These are phyloP conservation scores for Plantago ovata DNA, from an alignment of 257 asterid species.

Conservation along the genomic window DNA sequence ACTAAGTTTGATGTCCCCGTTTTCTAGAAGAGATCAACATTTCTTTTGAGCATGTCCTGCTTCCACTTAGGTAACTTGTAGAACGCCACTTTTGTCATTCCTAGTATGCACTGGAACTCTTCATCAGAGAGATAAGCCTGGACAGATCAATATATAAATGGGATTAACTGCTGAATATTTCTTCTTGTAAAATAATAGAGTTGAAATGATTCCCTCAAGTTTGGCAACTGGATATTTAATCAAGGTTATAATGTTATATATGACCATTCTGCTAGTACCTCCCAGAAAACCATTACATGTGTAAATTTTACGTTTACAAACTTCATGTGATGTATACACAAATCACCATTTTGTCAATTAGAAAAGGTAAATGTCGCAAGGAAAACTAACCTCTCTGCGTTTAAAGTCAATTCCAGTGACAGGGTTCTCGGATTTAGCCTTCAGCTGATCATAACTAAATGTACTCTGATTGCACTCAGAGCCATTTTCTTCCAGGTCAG, in stretches of 20 bases:
- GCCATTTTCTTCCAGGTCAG: conserved; percentile 38
- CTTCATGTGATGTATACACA: neutral
- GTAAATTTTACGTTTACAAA: neutral
- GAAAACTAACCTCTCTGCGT: conserved; percentile 66
- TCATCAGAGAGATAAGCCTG: conserved; percentile 88
- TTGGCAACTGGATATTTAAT: too few species aligned
- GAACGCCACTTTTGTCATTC: conserved; percentile 63
- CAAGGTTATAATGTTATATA: too few species aligned
- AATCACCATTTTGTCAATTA: neutral
- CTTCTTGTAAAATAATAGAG: too few species aligned
- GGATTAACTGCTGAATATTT: too few species aligned
- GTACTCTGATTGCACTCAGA: conserved; percentile 31
- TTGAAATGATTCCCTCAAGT: too few species aligned
- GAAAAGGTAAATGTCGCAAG: neutral
- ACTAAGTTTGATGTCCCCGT: conserved; percentile 15
- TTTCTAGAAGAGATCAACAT: conserved; percentile 78
- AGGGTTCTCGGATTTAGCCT: conserved; percentile 80
- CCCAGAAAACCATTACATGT: too few species aligned
- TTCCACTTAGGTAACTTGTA: conserved; percentile 82
- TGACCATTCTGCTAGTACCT: too few species aligned
- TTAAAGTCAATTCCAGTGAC: conserved; percentile 68
- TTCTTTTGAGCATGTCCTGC: conserved; percentile 76
- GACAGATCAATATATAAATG: conserved; percentile 16
- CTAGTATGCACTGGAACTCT: conserved; percentile 59
- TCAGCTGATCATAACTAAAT: conserved; percentile 65